A percentile compares a stretch with the other conserved stretches of the same genome.
phyloP scores from a whole-genome alignment of 164 flowering plant species.

The Cinnamomum chago region DNA sequence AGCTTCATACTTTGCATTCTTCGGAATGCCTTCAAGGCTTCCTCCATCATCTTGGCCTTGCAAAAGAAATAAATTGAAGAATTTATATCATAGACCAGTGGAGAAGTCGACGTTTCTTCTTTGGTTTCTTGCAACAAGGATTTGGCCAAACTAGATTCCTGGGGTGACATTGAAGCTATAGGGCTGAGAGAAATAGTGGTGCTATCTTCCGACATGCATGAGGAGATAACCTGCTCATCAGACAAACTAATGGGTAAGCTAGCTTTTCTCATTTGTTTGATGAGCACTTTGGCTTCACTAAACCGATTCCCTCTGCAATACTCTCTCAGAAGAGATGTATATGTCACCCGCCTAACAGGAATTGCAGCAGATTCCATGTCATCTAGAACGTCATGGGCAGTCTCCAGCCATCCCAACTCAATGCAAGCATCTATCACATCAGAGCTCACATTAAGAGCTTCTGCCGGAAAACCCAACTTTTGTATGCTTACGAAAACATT shows the following conservation, averaged over 20 bases:
- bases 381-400: slow-evolving; percentile 84
- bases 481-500: slow-evolving; percentile 45
- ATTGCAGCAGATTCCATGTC: slow-evolving; percentile 53
- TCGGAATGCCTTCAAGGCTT: slow-evolving; percentile 55
- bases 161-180: background rate
- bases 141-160: slow-evolving; percentile 34
- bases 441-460: slow-evolving; percentile 26
- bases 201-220: slow-evolving; percentile 16
- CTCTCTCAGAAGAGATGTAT: slow-evolving; percentile 45
- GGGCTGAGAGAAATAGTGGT: background rate
- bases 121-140: slow-evolving; percentile 34
- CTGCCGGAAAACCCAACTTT: slow-evolving; percentile 17
- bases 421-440: slow-evolving; percentile 63
- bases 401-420: slow-evolving; percentile 62
- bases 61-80: slow-evolving; percentile 77
- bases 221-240: slow-evolving; percentile 27
- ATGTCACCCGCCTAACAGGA: slow-evolving; percentile 22
- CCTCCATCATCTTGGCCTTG: slow-evolving; percentile 83
- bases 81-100: slow-evolving; percentile 44
- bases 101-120: slow-evolving; percentile 22
- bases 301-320: slow-evolving; percentile 45
- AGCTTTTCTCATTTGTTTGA: slow-evolving; percentile 52
- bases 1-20: slow-evolving; percentile 51
- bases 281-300: slow-evolving; percentile 51
- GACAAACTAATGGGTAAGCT: slow-evolving; percentile 25